Conservation (phyloP, 257 asterid species). For the Echium plantagineum region DNA sequence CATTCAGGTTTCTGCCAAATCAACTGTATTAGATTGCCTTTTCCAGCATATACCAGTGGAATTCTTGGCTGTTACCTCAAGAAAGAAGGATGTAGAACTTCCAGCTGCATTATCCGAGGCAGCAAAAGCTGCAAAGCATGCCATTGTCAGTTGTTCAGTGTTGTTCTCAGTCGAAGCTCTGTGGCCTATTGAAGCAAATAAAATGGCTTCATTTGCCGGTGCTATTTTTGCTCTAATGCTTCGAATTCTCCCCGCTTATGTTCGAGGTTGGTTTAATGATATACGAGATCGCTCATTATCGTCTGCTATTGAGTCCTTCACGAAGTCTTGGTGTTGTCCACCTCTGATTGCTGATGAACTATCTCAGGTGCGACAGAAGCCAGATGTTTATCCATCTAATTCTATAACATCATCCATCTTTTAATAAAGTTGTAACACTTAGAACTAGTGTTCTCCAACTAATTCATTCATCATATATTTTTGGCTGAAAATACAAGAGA, state of each 20-base stretch:
- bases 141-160: conserved; percentile 53
- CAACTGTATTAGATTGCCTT: conserved; percentile 72
- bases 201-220: conserved; percentile 76
- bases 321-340: conserved; percentile 95
- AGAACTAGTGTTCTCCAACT: too few species aligned
- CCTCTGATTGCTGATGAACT: conserved; percentile 66
- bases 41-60: conserved; percentile 84
- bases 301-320: conserved; percentile 76
- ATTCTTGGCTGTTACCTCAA: conserved; percentile 34
- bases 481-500: too few species aligned
- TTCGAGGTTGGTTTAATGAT: conserved; percentile 84
- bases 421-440: neutral
- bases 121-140: conserved; percentile 62
- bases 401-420: neutral
- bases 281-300: conserved; percentile 81
- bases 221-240: conserved; percentile 87
- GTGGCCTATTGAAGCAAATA: conserved; percentile 73
- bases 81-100: conserved; percentile 57
- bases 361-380: conserved; percentile 48
- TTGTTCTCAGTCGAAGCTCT: conserved; percentile 53
- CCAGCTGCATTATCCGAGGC: conserved; percentile 57
- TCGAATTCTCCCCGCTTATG: conserved; percentile 90
- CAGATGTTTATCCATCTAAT: neutral
- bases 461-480: too few species aligned
- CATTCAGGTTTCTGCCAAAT: conserved; percentile 60